Conservation (phyloP, 768 basidiomycete species). For the Cyclocybe aegerita region DNA sequence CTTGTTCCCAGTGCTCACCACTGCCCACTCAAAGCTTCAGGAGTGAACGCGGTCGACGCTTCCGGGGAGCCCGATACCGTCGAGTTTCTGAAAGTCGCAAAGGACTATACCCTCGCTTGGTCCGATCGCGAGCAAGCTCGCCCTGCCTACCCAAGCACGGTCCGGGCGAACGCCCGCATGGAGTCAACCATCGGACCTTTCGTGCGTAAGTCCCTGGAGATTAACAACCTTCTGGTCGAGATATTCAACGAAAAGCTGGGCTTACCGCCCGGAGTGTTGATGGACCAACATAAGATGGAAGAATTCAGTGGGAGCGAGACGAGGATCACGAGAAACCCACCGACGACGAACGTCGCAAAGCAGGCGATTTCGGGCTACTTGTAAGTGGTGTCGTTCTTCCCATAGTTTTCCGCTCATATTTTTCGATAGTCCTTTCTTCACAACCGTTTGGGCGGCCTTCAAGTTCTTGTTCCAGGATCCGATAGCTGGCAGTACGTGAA, state of each 20-base stretch:
- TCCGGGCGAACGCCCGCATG: conserved; percentile 53
- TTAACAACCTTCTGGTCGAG: conserved; percentile 53
- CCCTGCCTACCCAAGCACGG: conserved; percentile 56
- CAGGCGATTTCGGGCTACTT: conserved; percentile 60
- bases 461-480: conserved; percentile 61
- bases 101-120: conserved; percentile 67
- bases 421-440: conserved; percentile 73
- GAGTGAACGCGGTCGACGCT: conserved; percentile 62
- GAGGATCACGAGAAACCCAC: conserved; percentile 51
- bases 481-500: conserved; percentile 69
- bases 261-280: conserved; percentile 48
- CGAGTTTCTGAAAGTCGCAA: conserved; percentile 67
- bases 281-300: conserved; percentile 39
- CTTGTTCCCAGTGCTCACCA: too few relatives aligned
- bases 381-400: too few relatives aligned
- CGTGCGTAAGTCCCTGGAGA: conserved; percentile 52
- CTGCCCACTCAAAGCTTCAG: too few relatives aligned
- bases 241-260: conserved; percentile 59
- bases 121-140: conserved; percentile 49
- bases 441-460: conserved; percentile 68
- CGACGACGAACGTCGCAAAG: conserved; percentile 32
- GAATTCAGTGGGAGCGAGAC: conserved; percentile 59
- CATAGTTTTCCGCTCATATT: too few relatives aligned
- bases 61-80: conserved; percentile 55
- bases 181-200: conserved; percentile 50